Conservation (phyloP, 495 filamentous ascomycete genomes). For the Hypoxylon lienhwacheense region DNA sequence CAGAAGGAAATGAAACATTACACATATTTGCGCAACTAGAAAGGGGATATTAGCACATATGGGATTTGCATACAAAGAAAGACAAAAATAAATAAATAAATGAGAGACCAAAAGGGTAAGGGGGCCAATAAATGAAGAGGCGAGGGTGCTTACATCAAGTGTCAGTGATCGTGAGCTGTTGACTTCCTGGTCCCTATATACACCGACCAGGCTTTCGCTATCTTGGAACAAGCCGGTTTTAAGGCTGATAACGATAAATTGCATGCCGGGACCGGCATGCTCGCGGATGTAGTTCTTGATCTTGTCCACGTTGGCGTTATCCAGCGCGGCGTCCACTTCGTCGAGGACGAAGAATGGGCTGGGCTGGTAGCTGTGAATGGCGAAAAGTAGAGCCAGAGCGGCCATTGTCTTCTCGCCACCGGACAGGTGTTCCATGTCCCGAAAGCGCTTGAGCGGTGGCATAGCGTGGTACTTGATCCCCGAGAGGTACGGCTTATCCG, state of each 20-base stretch:
- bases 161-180: constrained; percentile 89
- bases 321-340: constrained; percentile 95
- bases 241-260: constrained; percentile 96
- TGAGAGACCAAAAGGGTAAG: background rate
- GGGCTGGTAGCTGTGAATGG: constrained; percentile 92
- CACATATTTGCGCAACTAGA: constrained; percentile 39
- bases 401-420: constrained; percentile 99
- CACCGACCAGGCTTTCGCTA: constrained; percentile 89
- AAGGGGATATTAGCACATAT: constrained; percentile 10
- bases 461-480: constrained; percentile 98
- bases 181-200: constrained; percentile 90
- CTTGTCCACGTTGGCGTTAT: constrained; percentile 93
- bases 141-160: constrained; percentile 74
- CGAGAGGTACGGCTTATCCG: constrained; percentile 80
- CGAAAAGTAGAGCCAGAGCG: constrained; percentile 90
- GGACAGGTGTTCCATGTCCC: constrained; percentile 97
- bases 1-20: constrained; percentile 12
- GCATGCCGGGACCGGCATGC: constrained; percentile 94
- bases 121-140: background rate
- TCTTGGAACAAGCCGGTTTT: constrained; percentile 94
- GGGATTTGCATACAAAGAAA: background rate
- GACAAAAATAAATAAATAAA: background rate
- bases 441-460: constrained; percentile 97
- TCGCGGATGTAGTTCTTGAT: constrained; percentile 93
- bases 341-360: constrained; percentile 97